Evolutionary conservation across 2,329 filamentous ascomycete genomes (phyloP).

Genomic region (Coniochaeta pulveracea): DNA sequence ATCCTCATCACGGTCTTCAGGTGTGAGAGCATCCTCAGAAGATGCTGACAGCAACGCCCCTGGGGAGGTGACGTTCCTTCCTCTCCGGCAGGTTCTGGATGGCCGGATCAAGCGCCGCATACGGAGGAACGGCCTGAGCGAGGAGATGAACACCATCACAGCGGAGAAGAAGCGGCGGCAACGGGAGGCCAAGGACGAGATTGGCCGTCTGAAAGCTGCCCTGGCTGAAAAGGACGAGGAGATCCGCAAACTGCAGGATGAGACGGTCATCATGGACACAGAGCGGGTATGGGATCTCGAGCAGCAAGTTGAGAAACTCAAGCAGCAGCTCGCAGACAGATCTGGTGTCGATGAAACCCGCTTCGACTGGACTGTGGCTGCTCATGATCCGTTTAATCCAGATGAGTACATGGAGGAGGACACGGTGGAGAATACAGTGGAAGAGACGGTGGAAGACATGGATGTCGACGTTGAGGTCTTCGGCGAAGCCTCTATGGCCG

Average conservation of each 20-base stretch:
- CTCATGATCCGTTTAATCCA: slow-evolving; percentile 33
- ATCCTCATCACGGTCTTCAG: not conserved
- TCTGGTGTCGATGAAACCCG: slow-evolving; percentile 7
- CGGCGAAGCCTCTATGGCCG: slow-evolving; percentile 37
- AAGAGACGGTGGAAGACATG: slow-evolving; percentile 22
- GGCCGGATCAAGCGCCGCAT: slow-evolving; percentile 46
- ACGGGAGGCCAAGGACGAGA: slow-evolving; percentile 29
- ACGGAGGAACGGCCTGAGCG: slow-evolving; percentile 43
- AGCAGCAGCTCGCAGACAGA: slow-evolving; percentile 15
- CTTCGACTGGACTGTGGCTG: slow-evolving; percentile 40
- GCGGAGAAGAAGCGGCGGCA: slow-evolving; percentile 30
- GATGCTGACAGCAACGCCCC: no score
- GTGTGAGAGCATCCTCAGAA: no score
- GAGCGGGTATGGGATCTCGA: slow-evolving; percentile 25
- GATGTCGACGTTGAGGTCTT: slow-evolving; percentile 26
- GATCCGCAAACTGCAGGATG: slow-evolving; percentile 38
- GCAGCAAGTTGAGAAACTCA: slow-evolving; percentile 20
- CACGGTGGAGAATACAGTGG: slow-evolving; percentile 22
- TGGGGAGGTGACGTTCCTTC: slow-evolving; percentile 31
- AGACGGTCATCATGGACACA: slow-evolving; percentile 36
- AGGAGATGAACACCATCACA: slow-evolving; percentile 43
- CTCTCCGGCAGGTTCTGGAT: slow-evolving; percentile 43
- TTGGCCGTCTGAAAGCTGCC: slow-evolving; percentile 35
- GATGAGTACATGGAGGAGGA: slow-evolving; percentile 28
- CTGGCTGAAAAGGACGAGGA: slow-evolving; percentile 39